Conservation (phyloP, 2,329 filamentous ascomycete genomes). For the Penicillium brevicompactum region DNA sequence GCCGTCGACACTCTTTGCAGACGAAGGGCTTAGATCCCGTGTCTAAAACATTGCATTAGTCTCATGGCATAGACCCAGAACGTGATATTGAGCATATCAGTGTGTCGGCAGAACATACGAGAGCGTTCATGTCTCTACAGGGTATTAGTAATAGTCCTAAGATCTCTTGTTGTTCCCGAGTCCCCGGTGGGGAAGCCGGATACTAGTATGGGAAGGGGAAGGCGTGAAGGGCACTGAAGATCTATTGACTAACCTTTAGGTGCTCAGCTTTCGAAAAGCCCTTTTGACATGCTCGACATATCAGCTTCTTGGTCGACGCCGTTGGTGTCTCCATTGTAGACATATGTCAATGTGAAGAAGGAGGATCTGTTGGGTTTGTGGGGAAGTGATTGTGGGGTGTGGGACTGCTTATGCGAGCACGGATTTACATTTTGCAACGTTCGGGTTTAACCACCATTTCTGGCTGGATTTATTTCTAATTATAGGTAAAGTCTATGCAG, state of each 20-base stretch:
- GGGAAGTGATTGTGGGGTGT: constrained; percentile 28
- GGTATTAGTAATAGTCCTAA: constrained; percentile 11
- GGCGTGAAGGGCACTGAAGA: not conserved
- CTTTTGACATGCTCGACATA: constrained; percentile 45
- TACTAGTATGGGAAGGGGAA: not conserved
- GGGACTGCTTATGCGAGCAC: constrained; percentile 12
- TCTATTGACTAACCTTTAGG: constrained; percentile 35
- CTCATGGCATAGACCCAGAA: too few species aligned
- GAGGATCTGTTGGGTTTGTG: constrained; percentile 13
- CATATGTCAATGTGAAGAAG: constrained; percentile 9
- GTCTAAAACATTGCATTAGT: constrained; percentile 33
- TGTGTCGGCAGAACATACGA: constrained; percentile 33
- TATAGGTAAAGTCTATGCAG: too few species aligned
- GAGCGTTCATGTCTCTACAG: constrained; percentile 47
- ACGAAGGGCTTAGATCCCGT: constrained; percentile 46
- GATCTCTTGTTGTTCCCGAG: not conserved
- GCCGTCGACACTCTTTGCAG: constrained; percentile 44
- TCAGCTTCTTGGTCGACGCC: constrained; percentile 29
- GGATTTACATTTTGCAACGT: not conserved
- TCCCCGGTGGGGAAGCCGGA: constrained; percentile 14
- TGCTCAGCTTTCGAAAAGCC: constrained; percentile 47
- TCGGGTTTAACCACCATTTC: not conserved
- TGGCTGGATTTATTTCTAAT: not conserved
- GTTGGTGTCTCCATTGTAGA: constrained; percentile 15
- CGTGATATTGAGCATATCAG: too few species aligned